Evolutionary conservation across 768 basidiomycete genomes (phyloP), one percentile per base, ranked within the genome.

Genomic region (Paxillus rubicundulus): DNA sequence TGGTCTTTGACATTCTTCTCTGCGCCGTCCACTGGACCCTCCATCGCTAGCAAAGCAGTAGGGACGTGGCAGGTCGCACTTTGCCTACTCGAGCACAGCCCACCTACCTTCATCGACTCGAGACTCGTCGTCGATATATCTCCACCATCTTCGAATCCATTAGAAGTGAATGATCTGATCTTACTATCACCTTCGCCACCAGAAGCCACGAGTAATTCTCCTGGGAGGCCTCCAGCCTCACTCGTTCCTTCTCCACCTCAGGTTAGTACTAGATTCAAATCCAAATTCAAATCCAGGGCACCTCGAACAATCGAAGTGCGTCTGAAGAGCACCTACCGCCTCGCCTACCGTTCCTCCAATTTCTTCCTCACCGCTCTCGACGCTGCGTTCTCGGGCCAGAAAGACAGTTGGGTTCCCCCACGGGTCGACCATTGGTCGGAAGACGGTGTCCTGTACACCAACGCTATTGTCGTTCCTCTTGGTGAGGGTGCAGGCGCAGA

Each of bases 91-190:
- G 80, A 82, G 47, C 71, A 79, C 46, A 84, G 84, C 52, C 77
- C 82, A 0, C 79, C 85, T 2, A 82, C 84, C 5, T 80, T 73
- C 57, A 56, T 87, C 34, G 77, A 85, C 58, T 78, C 81, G 0
- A 73, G 72, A 4, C 68, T 86, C 9, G 49, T 82, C 33, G 70
- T 84, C 36, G 62, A 69, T 0, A 67, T 74, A 20, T 72, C 69
- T 18, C 61, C 56, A 5, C 54, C 56, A 10, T 49, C 47, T 30
- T 46, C 49, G n/a, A 41, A 32, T 7, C 4, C n/a, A 1, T 42
- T 50, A 16, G 49, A 21, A 34, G 1, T 30, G 36, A 50, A 37
- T 10, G 55, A 53, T 32, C 24, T 66, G 42, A 45, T 58, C 36
- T 45, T 45, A 2, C 16, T 61, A 3, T 53, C 57, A 1, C 45